Evolutionary conservation across 768 basidiomycete genomes (phyloP).

Genomic region (Dentipellis sp.): DNA sequence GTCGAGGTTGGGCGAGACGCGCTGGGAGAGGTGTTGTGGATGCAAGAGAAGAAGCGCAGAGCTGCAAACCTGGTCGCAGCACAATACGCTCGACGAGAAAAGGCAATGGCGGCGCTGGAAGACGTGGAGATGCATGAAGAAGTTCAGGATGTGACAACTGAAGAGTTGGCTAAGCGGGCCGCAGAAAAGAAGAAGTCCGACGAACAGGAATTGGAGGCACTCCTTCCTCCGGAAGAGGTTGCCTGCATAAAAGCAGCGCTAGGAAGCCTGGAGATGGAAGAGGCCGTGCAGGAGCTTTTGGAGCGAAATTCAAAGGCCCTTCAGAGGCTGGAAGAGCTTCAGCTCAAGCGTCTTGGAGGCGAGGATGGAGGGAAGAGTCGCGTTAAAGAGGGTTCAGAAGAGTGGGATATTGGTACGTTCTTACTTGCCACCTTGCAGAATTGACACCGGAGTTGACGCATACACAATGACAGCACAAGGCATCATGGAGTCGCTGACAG

Average conservation of each 20-base stretch:
- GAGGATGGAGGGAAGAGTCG: slow-evolving; percentile 32
- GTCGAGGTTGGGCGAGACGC: slow-evolving; percentile 54
- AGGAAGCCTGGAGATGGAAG: slow-evolving; percentile 55
- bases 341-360: slow-evolving; percentile 42
- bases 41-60: slow-evolving; percentile 34
- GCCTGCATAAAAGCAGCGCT: slow-evolving; percentile 51
- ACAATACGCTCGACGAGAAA: background rate
- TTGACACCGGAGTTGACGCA: no score
- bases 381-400: slow-evolving; percentile 64
- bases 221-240: slow-evolving; percentile 50
- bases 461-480: slow-evolving; percentile 45
- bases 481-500: slow-evolving; percentile 58
- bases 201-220: slow-evolving; percentile 36
- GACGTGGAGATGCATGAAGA: slow-evolving; percentile 4
- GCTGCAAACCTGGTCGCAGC: slow-evolving; percentile 21
- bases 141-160: slow-evolving; percentile 7
- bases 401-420: slow-evolving; percentile 70
- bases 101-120: background rate
- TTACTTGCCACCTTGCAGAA: slow-evolving; percentile 5
- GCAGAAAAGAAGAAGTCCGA: slow-evolving; percentile 22
- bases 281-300: slow-evolving; percentile 59
- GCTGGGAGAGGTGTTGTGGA: slow-evolving; percentile 51
- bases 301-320: slow-evolving; percentile 58
- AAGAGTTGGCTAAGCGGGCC: slow-evolving; percentile 5
- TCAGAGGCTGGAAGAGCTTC: slow-evolving; percentile 54